Base-by-base conservation (phyloP, 202 grass and related monocot species). In the Zizania palustris region DNA sequence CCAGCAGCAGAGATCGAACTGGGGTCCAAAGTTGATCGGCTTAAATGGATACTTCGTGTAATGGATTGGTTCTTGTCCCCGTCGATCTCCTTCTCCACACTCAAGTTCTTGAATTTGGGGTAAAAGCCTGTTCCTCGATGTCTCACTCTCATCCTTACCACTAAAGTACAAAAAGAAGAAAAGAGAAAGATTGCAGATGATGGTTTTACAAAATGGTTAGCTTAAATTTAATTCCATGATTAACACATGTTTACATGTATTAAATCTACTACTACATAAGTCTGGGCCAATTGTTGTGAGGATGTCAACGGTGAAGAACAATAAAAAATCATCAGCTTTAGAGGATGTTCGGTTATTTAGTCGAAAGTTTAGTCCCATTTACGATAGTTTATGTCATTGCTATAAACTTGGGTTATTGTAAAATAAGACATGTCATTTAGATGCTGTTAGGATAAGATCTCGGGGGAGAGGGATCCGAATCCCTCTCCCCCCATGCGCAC, bases 261-360 rank as follows among this genome's bases (percentile, higher is more conserved):
- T 28, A 2, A 28, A 28, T 28, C 28, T 28, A 28, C 2, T 28
- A 28, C 28, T 74, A 9, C 21, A n/a, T 21, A 43, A 28, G 20
- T 22, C 46, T 48, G 18, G 62, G 33, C 66, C 50, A 77, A 71
- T 77, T 7, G 65, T 42, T 75, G 33, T 57, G 50, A 53, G 73
- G 44, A 20, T 12, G 63, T 5, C 78, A 13, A 73, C 55, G 67
- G 79, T 39, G 60, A 87, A 59, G 15, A 87, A 53, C 53, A 78
- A 67, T 60, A n/a, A 9, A 36, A 44, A 28, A n/a, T 69, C 20
- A 72, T 60, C 28, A 28, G 28, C 14, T 20, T 28, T 28, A 28
- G n/a, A n/a, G n/a, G n/a, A n/a, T n/a, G n/a, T n/a, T n/a, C n/a
- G n/a, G n/a, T n/a, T n/a, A n/a, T n/a, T n/a, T n/a, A n/a, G n/a